Conservation (phyloP, 2,329 filamentous ascomycete species). For the Diaporthe vaccinii region DNA sequence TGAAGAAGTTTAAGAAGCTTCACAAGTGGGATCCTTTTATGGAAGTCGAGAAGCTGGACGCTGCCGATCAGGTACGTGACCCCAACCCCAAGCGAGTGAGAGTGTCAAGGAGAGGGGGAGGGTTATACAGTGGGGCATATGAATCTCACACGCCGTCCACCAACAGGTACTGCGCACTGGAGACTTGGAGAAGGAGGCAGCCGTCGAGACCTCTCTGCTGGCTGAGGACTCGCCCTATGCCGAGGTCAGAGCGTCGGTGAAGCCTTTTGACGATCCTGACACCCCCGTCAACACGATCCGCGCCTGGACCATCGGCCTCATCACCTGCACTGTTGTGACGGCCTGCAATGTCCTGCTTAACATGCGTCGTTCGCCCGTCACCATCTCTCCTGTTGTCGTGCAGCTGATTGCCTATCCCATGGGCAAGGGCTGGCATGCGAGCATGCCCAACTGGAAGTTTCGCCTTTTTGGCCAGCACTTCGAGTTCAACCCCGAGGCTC, state of each 20-base stretch:
- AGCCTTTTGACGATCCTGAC: slow-evolving; percentile 64
- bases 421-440: slow-evolving; percentile 46
- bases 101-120: slow-evolving; percentile 57
- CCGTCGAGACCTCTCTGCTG: slow-evolving; percentile 59
- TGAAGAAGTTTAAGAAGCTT: slow-evolving; percentile 59
- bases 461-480: slow-evolving; percentile 49
- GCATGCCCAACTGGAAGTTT: slow-evolving; percentile 50
- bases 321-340: slow-evolving; percentile 71
- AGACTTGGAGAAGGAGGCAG: slow-evolving; percentile 37
- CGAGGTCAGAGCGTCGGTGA: slow-evolving; percentile 61
- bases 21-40: slow-evolving; percentile 71
- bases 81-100: slow-evolving; percentile 44
- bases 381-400: slow-evolving; percentile 66
- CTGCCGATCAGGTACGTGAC: slow-evolving; percentile 61
- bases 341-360: slow-evolving; percentile 68
- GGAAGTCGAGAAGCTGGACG: slow-evolving; percentile 65
- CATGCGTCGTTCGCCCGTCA: slow-evolving; percentile 63
- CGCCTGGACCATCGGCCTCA: slow-evolving; percentile 69
- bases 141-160: not conserved
- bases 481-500: slow-evolving; percentile 55
- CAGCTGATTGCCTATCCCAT: slow-evolving; percentile 68
- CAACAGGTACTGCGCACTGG: slow-evolving; percentile 32
- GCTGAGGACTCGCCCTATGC: slow-evolving; percentile 70
- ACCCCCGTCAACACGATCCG: slow-evolving; percentile 70
- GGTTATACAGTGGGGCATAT: not conserved